Conservation (phyloP, 2,329 filamentous ascomycete genomes). For the Ophiocordyceps camponoti-saundersi region DNA sequence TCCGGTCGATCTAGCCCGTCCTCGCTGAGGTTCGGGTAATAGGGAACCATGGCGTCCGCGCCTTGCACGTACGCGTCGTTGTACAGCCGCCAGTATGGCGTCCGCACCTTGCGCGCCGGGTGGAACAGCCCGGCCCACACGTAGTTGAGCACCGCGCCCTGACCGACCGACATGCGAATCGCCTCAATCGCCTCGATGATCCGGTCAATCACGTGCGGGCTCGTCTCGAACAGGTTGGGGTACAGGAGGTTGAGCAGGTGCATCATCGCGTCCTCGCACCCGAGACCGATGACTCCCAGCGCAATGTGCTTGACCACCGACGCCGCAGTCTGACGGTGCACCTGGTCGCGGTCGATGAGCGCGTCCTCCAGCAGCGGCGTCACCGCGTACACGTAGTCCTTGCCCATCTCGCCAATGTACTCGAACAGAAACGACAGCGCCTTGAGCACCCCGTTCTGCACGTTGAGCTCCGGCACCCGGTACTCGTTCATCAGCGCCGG, state of each 20-base stretch:
- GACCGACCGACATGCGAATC: conserved; percentile 81
- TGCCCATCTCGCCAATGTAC: conserved; percentile 99
- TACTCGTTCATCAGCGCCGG: conserved; percentile 99
- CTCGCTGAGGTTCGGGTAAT: conserved; percentile 77
- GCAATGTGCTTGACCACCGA: conserved; percentile 97
- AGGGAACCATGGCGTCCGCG: conserved; percentile 90
- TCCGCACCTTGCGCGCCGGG: conserved; percentile 82
- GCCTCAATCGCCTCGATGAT: conserved; percentile 97
- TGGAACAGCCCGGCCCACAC: conserved; percentile 97
- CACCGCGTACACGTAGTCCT: conserved; percentile 97
- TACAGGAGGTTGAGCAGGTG: conserved; percentile 92
- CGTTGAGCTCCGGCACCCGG: conserved; percentile 92
- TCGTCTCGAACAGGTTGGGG: conserved; percentile 95
- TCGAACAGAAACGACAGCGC: conserved; percentile 94
- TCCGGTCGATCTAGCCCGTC: conserved; percentile 66
- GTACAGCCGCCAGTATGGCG: conserved; percentile 91
- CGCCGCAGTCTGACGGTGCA: conserved; percentile 91
- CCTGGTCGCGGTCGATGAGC: conserved; percentile 92
- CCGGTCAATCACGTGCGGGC: conserved; percentile 92
- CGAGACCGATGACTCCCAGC: conserved; percentile 89
- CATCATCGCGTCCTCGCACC: conserved; percentile 96
- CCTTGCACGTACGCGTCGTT: conserved; percentile 93
- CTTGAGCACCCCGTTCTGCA: conserved; percentile 96
- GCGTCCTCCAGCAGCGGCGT: conserved; percentile 92
- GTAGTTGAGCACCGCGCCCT: conserved; percentile 90